These are phyloP conservation scores for Diaporthe nobilis DNA, from an alignment of 2,329 filamentous ascomycete genomes.

Conservation along the genomic window DNA sequence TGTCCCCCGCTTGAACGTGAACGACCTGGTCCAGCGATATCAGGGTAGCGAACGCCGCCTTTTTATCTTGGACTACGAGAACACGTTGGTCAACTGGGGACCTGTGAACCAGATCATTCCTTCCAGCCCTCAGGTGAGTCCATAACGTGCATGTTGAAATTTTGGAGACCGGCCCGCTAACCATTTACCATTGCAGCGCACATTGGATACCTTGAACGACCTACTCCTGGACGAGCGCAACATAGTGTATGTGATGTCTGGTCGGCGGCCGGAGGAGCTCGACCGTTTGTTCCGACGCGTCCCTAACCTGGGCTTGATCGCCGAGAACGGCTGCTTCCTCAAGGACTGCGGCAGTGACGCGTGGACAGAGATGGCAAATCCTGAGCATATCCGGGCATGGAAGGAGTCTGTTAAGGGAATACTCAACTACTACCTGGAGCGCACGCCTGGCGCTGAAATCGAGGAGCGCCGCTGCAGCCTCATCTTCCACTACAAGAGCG, in stretches of 20 bases:
- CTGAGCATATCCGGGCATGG: conserved; percentile 80
- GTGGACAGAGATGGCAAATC: conserved; percentile 86
- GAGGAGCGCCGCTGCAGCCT: conserved; percentile 94
- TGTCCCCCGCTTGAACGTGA: conserved; percentile 85
- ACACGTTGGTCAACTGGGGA: conserved; percentile 90
- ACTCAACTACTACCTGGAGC: conserved; percentile 89
- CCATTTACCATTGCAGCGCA: conserved; percentile 66
- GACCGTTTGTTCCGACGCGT: conserved; percentile 88
- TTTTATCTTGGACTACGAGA: conserved; percentile 95
- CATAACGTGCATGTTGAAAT: accelerated
- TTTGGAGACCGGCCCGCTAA: conserved; percentile 17
- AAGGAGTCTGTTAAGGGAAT: conserved; percentile 87
- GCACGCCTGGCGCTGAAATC: conserved; percentile 88
- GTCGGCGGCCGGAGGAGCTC: conserved; percentile 87
- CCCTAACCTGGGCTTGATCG: conserved; percentile 88
- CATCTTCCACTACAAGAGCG: conserved; percentile 89
- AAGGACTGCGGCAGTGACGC: conserved; percentile 76
- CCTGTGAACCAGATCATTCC: conserved; percentile 87
- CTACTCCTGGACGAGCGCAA: conserved; percentile 85
- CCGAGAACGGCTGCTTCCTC: conserved; percentile 94
- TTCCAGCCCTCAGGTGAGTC: conserved; percentile 77
- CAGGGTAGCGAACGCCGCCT: conserved; percentile 76
- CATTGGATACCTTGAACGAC: conserved; percentile 86
- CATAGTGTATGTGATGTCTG: conserved; percentile 94
- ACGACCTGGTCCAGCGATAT: conserved; percentile 76